A percentile compares a stretch with the other conserved stretches of the same genome.
Evolutionary conservation across 2,329 filamentous ascomycete species (phyloP).

Genomic region (Cryphonectria carpinicola): DNA sequence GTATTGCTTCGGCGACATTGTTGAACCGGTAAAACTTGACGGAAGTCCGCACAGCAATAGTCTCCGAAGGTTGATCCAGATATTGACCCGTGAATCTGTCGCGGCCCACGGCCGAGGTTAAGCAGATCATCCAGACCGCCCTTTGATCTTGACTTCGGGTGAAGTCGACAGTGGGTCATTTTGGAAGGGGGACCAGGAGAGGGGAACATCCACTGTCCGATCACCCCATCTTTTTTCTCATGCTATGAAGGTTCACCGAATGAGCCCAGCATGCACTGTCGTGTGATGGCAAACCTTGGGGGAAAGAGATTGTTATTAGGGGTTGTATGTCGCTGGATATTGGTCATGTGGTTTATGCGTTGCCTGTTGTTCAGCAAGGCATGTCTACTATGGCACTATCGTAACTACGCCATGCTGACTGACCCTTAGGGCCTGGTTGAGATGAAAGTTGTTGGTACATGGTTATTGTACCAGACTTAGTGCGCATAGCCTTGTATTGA

Average conservation of each 20-base stretch:
- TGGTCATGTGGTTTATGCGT: constrained; percentile 15
- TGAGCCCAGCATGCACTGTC: background rate
- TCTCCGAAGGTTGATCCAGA: background rate
- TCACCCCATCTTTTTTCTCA: background rate
- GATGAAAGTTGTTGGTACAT: background rate
- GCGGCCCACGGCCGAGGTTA: constrained; percentile 2
- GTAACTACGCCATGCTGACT: background rate
- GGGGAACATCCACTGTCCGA: background rate
- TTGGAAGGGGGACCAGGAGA: background rate
- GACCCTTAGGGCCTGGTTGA: background rate
- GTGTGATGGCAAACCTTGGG: background rate
- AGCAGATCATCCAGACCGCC: constrained; percentile 14
- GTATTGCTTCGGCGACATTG: background rate
- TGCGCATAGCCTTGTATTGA: background rate
- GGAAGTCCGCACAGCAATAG: background rate
- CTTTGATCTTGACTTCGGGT: constrained; percentile 5
- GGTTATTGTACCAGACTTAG: background rate
- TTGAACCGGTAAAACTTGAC: background rate
- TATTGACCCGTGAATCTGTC: background rate
- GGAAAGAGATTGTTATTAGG: background rate
- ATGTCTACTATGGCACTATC: background rate
- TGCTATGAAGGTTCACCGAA: background rate
- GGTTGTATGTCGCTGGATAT: background rate
- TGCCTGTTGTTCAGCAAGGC: background rate
- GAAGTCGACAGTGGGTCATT: background rate